Percentiles rank a stretch among this genome's conserved stretches.
These are phyloP conservation scores for Perkinsus olseni DNA, from an alignment of 169 alveolate species.

Conservation along the genomic window DNA sequence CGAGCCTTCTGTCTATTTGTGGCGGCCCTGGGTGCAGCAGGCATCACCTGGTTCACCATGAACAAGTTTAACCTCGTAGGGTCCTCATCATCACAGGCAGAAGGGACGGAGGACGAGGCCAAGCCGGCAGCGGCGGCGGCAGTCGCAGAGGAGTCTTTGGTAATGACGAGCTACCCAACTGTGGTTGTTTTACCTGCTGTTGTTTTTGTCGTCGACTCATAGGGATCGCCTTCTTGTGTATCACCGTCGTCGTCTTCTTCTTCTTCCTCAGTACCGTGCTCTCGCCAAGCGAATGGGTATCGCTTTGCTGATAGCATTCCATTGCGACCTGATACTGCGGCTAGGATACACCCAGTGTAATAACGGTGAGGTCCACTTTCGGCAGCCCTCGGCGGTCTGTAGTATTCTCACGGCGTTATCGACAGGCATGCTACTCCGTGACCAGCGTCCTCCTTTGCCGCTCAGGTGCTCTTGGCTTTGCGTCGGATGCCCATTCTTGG, in stretches of 20 bases:
- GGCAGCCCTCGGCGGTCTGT: too few relatives aligned
- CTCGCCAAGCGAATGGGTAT: background rate
- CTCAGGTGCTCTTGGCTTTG: background rate
- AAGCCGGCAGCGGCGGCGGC: background rate
- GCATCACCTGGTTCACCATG: background rate
- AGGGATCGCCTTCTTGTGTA: background rate
- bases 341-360: background rate
- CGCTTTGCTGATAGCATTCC: background rate
- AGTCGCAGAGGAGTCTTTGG: background rate
- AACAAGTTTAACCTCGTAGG: background rate
- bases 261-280: background rate
- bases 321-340: background rate
- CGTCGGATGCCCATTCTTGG: background rate
- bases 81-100: background rate
- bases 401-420: too few relatives aligned
- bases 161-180: background rate
- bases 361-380: background rate
- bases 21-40: background rate
- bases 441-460: too few relatives aligned
- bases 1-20: background rate
- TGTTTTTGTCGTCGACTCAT: too few relatives aligned
- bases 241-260: background rate
- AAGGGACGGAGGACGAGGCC: background rate
- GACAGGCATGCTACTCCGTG: too few relatives aligned
- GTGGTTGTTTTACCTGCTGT: too few relatives aligned